A percentile compares a stretch with the other conserved stretches of the same genome.
These are phyloP conservation scores for Colletotrichum cuscutae DNA, from an alignment of 2,329 filamentous ascomycete species.

Conservation along the genomic window DNA sequence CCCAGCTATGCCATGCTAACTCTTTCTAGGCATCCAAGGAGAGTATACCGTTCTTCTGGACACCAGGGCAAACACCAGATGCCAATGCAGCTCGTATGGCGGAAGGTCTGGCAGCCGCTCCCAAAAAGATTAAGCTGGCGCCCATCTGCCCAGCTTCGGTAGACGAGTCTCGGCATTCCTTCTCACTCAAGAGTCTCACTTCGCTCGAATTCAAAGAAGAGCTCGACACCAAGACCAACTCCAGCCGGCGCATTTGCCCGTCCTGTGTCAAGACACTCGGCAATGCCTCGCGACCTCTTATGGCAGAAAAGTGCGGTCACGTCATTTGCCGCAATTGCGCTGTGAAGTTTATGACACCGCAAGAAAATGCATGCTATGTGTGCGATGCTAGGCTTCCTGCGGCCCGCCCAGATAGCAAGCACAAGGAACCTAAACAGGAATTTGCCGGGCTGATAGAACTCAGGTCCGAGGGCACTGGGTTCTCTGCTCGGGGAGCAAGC, in stretches of 20 bases:
- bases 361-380: slow-evolving; percentile 79
- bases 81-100: slow-evolving; percentile 42
- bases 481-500: slow-evolving; percentile 87
- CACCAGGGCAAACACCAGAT: slow-evolving; percentile 81
- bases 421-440: slow-evolving; percentile 58
- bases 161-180: slow-evolving; percentile 73
- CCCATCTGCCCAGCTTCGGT: slow-evolving; percentile 83
- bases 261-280: slow-evolving; percentile 85
- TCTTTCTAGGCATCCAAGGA: slow-evolving; percentile 26
- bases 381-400: slow-evolving; percentile 82
- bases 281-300: slow-evolving; percentile 83
- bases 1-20: slow-evolving; percentile 17
- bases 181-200: slow-evolving; percentile 83
- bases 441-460: slow-evolving; percentile 82
- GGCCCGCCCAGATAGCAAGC: slow-evolving; percentile 54
- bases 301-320: slow-evolving; percentile 91
- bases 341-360: slow-evolving; percentile 77
- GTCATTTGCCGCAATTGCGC: slow-evolving; percentile 89
- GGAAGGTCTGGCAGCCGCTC: background rate
- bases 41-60: slow-evolving; percentile 88
- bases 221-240: slow-evolving; percentile 56
- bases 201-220: slow-evolving; percentile 82
- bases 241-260: slow-evolving; percentile 72
- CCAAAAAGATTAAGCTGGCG: slow-evolving; percentile 71
- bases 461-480: slow-evolving; percentile 89